A percentile compares a stretch with the other conserved stretches of the same genome.
These are phyloP conservation scores for Apium graveolens DNA, from an alignment of 129 eudicot species.

Conservation along the genomic window DNA sequence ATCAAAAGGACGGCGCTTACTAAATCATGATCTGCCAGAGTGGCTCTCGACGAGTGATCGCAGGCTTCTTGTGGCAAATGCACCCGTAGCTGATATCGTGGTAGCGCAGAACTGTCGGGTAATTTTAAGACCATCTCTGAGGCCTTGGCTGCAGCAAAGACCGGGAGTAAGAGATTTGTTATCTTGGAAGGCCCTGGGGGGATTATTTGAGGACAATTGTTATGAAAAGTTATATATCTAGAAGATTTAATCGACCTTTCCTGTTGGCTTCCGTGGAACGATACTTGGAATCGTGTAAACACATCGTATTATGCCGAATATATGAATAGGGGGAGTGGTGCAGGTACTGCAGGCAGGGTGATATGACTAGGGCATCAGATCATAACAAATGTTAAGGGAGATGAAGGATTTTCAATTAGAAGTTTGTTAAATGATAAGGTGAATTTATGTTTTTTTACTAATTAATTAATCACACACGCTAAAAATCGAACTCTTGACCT, in stretches of 20 bases:
- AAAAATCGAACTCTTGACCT: too few relatives aligned
- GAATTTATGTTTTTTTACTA: too few relatives aligned
- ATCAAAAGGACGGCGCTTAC: conserved; percentile 29
- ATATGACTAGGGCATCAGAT: too few relatives aligned
- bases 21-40: conserved; percentile 20
- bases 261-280: too few relatives aligned
- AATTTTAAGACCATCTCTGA: conserved; percentile 27
- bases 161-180: background rate
- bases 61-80: conserved; percentile 30
- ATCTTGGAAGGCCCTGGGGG: background rate
- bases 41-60: conserved; percentile 34
- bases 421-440: too few relatives aligned
- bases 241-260: background rate
- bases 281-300: too few relatives aligned
- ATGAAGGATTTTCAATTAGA: too few relatives aligned
- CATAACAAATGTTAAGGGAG: too few relatives aligned
- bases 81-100: conserved; percentile 27
- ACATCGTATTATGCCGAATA: too few relatives aligned
- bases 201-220: background rate
- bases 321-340: too few relatives aligned
- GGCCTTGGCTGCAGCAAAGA: conserved; percentile 2
- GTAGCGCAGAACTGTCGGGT: conserved; percentile 63
- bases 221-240: background rate
- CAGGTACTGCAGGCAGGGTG: too few relatives aligned
- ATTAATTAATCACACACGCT: too few relatives aligned